These are phyloP conservation scores for Lanmaoa rubissima DNA, from an alignment of 768 basidiomycete genomes.

Conservation along the genomic window DNA sequence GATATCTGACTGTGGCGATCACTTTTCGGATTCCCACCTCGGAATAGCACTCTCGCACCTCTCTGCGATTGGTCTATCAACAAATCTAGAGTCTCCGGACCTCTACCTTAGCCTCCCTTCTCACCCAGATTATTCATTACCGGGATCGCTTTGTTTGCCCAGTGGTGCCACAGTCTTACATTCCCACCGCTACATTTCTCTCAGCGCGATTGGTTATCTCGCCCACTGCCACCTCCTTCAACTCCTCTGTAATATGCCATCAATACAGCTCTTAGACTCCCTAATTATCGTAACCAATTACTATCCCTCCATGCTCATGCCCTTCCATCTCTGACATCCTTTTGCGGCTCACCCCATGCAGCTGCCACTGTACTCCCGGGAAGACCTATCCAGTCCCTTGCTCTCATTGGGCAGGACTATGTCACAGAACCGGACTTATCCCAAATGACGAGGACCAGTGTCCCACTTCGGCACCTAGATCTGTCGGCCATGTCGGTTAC, in stretches of 20 bases:
- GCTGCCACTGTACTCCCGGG: slow-evolving; percentile 52
- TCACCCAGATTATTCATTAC: slow-evolving; percentile 40
- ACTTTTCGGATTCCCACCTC: slow-evolving; percentile 27
- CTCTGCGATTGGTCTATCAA: slow-evolving; percentile 35
- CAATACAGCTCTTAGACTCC: slow-evolving; percentile 44
- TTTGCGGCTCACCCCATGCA: slow-evolving; percentile 59
- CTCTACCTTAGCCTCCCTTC: slow-evolving; percentile 42
- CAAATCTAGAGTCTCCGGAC: slow-evolving; percentile 53
- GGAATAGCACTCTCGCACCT: slow-evolving; percentile 41
- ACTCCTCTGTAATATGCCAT: slow-evolving; percentile 43
- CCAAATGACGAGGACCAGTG: slow-evolving; percentile 45
- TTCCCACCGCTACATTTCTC: slow-evolving; percentile 41
- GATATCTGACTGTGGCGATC: slow-evolving; percentile 18
- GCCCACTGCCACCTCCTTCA: slow-evolving; percentile 24
- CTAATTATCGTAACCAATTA: slow-evolving; percentile 45
- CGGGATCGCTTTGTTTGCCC: slow-evolving; percentile 38
- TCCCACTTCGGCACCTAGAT: slow-evolving; percentile 42
- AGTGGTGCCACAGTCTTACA: slow-evolving; percentile 41
- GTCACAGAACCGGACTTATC: slow-evolving; percentile 53
- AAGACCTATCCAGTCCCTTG: slow-evolving; percentile 54
- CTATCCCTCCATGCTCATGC: slow-evolving; percentile 38
- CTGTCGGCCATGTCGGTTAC: slow-evolving; percentile 14
- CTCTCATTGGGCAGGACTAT: slow-evolving; percentile 52
- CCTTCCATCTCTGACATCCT: slow-evolving; percentile 49
- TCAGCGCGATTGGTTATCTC: slow-evolving; percentile 22